Evolutionary conservation across 768 basidiomycete species (phyloP), one percentile per base, ranked within the genome.

Genomic region (Cystobasidium ongulense): DNA sequence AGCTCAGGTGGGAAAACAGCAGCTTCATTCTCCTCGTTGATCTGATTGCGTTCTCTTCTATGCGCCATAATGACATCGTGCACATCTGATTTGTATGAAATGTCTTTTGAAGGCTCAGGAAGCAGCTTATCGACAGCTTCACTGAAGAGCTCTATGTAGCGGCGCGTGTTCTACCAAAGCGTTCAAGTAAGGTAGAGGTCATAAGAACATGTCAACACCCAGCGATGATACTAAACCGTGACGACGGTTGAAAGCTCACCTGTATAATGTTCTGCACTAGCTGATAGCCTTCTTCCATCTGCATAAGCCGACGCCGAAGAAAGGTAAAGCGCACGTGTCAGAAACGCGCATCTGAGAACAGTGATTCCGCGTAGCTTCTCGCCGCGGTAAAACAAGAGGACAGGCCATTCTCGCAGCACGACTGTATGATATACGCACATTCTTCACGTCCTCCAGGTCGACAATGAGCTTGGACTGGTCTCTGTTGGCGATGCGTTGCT

Each of bases 21-120:
- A 75, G 88, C 86, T n/a, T 80, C 81, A n/a, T 81, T 81, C 25
- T 87, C 88, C 70, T 90, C 90, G 43, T 88, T 84, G 80, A 89
- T 87, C 70, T 89, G 87, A 78, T 97, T 97, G 73, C 91, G 86
- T 80, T 96, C 90, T 67, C 88, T 85, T 67, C 96, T 85, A 79
- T 98, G 96, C 80, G 93, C 92, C 75, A 98, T 85, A 73, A 99
- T 96, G 3, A 98, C 88, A 81, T 99, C 96, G 46, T 97, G 90
- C 62, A 97, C 94, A 81, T 99, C 96, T 75, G 92, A 90, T 46
- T 92, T 87, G 75, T 91, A 88, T 72, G 87, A 89, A 74, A 97
- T 90, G 77, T 96, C 93, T 80, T 88, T 89, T 10, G 90, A 93
- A 15, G 93, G 91, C 41, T 84, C 83, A 18, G 93, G 94, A 85